Base-by-base conservation (phyloP, 495 filamentous ascomycete genomes). In the Neurospora sp. region DNA sequence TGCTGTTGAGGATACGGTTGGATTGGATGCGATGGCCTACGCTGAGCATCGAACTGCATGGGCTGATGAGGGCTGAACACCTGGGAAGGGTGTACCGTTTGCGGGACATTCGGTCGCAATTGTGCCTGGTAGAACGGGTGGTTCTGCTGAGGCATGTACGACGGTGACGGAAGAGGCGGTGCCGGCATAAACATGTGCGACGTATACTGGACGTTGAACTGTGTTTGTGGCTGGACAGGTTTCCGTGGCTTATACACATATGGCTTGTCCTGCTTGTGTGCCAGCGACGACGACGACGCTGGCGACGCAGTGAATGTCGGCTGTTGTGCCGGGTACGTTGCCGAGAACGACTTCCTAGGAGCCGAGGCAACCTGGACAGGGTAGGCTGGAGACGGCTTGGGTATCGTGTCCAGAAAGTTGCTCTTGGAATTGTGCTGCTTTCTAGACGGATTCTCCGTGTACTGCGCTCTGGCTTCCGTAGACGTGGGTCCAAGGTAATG, bases 401-500 rank as follows among this genome's bases (percentile, higher is more conserved):
- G 87, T 72, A 91, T 82, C 3, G 87, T 87, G 69, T 90, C 89
- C 79, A 92, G 75, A 81, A 89, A 92, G 75, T 88, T 89, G 73
- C 86, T 87, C 81, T 88, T 88, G 39, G 82, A 74, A 71, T 89
- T 90, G 75, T 91, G 84, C 59, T 71, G 75, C 1, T 78, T 82
- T 23, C 87, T 89, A 46, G 83, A 82, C 74, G 87, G 89, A 84
- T 96, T 91, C 75, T 96, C 92, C 39, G 96, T 97, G 84, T 94
- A 99, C 79, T 97, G 92, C 62, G 93, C 91, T 82, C 91, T 94
- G 77, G 94, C 92, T 79, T 99, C 96, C 23, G 96, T 98, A 66
- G 95, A 98, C 69, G 86, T 88, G 77, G 89, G 88, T 20, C 92
- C 93, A 75, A 99, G 86, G 81, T 98, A 99, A 82, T 92, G 89